Base-by-base conservation (phyloP, 805 yeast genomes). In the Ogataea polymorpha region DNA sequence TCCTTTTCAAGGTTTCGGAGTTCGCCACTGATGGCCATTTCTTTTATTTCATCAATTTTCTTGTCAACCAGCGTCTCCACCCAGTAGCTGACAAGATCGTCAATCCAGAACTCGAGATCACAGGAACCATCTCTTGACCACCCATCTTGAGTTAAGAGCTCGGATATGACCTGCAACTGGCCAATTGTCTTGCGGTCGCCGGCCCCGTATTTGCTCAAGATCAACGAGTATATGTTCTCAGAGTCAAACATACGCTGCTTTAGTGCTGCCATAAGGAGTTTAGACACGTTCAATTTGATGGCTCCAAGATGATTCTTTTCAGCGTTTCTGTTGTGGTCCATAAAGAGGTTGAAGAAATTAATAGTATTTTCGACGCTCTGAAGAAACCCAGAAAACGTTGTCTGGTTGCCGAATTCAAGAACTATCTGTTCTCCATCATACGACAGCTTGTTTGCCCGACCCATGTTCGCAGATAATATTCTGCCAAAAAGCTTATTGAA, bases 61-160 rank as follows among this genome's bases (percentile, higher is more conserved):
- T 42, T 33, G 20, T 57, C 58, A 16, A 51, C 48, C 23, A 61
- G 40, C 20, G 46, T 54, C 20, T 46, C 46, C 2, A 59, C 44
- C 65, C 65, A 62, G 16, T 58, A 56, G 18, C 35, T 56, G 2
- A 50, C 42, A 7, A 59, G 41, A 39, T 61, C 65, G 28, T 59
- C 64, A 8, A 57, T 53, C 66, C 66, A 62, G 37, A 60, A 61
- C 39, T 61, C 65, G 11, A 62, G 39, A 34, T 62, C 66, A 29
- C 61, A 58, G 4, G 53, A 43, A 1, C 56, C 60, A 44, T 59
- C 63, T 12, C 53, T 42, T 1, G 63, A 53, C 62, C 65, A 61
- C 2, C 58, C 55, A 2, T 45, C 35, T 30, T 51, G 49, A 5
- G 61, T 44, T 11, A 62, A 23, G n/a, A 52, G 29, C 2, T 28